Percentiles rank a stretch among this genome's conserved stretches.
Conservation (phyloP, 1,284 basidiomycete genomes). For the Sutorius eximius region DNA sequence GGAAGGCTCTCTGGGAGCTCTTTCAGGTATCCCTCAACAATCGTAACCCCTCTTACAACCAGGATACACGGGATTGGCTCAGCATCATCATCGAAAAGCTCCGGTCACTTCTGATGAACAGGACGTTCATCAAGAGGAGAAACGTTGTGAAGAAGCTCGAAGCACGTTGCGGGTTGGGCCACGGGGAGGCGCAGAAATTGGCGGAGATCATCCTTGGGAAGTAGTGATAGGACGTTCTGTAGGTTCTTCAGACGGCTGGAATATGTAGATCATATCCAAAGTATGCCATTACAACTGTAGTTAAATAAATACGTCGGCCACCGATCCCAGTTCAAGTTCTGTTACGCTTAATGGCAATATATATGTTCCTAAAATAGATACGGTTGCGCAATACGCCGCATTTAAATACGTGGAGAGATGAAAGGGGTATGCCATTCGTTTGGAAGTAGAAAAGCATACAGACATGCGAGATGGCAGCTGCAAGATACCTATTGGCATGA, state of each 20-base stretch:
- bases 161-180: background rate
- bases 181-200: background rate
- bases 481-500: too few relatives aligned
- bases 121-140: background rate
- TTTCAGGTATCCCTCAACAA: background rate
- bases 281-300: background rate
- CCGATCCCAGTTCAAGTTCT: too few relatives aligned
- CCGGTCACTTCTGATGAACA: background rate
- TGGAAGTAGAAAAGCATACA: too few relatives aligned
- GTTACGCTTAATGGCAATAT: too few relatives aligned
- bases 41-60: background rate
- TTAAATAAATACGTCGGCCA: too few relatives aligned
- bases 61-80: background rate
- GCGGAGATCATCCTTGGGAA: background rate
- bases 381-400: too few relatives aligned
- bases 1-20: background rate
- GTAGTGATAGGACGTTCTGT: background rate
- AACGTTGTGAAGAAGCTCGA: background rate
- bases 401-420: too few relatives aligned
- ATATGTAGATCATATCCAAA: background rate
- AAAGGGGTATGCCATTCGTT: too few relatives aligned
- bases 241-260: background rate
- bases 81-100: background rate
- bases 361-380: too few relatives aligned
- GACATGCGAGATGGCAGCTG: too few relatives aligned